Percentiles rank a stretch among this genome's conserved stretches.
Conservation (phyloP, 768 basidiomycete species). For the Boletus speciosus region DNA sequence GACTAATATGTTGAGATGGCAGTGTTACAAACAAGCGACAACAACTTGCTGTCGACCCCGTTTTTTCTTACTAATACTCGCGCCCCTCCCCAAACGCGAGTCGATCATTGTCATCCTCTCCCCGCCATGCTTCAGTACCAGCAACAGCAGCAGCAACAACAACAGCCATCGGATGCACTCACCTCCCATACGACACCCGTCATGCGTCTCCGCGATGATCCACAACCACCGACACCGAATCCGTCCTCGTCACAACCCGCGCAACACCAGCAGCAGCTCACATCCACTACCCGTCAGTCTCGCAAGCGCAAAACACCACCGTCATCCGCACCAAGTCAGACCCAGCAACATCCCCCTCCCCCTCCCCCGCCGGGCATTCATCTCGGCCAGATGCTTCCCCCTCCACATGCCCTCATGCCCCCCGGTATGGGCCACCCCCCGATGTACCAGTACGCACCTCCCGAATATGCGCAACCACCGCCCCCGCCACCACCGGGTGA, state of each 20-base stretch:
- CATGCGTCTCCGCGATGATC: slow-evolving; percentile 68
- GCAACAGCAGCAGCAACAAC: slow-evolving; percentile 16
- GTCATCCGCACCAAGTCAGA: slow-evolving; percentile 21
- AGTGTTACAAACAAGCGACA: slow-evolving; percentile 21
- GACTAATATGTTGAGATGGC: slow-evolving; percentile 1
- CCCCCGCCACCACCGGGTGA: slow-evolving; percentile 23
- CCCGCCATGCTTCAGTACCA: slow-evolving; percentile 30
- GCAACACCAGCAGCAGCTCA: not conserved
- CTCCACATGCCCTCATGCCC: slow-evolving; percentile 51
- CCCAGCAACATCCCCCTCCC: slow-evolving; percentile 27
- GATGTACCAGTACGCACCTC: slow-evolving; percentile 36
- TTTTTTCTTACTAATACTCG: slow-evolving; percentile 39
- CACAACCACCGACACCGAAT: slow-evolving; percentile 15
- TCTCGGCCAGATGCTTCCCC: slow-evolving; percentile 54
- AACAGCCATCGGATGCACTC: slow-evolving; percentile 15
- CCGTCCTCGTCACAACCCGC: slow-evolving; percentile 16
- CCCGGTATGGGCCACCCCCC: slow-evolving; percentile 30
- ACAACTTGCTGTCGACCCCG: slow-evolving; percentile 8
- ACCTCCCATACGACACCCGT: slow-evolving; percentile 19
- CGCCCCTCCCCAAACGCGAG: slow-evolving; percentile 33
- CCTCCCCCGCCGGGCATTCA: slow-evolving; percentile 36
- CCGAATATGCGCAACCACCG: slow-evolving; percentile 29
- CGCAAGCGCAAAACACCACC: slow-evolving; percentile 74
- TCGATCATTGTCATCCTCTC: slow-evolving; percentile 25
- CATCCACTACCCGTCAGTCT: slow-evolving; percentile 23